Percentiles rank a stretch among this genome's conserved stretches.
phyloP scores from a whole-genome alignment of 2,329 filamentous ascomycete genomes.

The Leptographium galeiforme region DNA sequence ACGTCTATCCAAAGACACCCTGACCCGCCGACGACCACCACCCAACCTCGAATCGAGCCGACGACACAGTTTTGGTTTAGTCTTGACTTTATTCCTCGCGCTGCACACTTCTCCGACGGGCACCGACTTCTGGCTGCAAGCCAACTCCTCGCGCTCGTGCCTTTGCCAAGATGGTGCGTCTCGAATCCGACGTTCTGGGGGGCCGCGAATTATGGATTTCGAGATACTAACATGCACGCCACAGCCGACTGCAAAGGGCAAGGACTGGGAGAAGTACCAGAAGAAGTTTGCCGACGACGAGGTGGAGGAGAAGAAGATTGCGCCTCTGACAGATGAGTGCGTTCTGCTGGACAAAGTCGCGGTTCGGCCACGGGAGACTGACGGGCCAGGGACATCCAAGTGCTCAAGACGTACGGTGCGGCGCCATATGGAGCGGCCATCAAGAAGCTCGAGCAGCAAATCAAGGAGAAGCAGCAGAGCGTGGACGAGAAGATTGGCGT shows the following conservation, averaged over 20 bases:
- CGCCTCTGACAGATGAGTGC: constrained; percentile 89
- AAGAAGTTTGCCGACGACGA: constrained; percentile 97
- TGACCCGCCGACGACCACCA: not conserved
- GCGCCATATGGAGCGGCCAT: constrained; percentile 87
- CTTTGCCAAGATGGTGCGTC: constrained; percentile 1
- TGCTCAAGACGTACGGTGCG: constrained; percentile 96
- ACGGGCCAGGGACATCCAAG: constrained; percentile 77
- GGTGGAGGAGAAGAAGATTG: constrained; percentile 98
- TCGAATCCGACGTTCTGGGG: not conserved
- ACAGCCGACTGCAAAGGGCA: constrained; percentile 87
- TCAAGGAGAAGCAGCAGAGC: constrained; percentile 96
- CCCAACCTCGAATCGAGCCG: not conserved
- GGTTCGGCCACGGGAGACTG: constrained; percentile 8
- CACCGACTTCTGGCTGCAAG: not conserved
- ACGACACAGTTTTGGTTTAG: not conserved
- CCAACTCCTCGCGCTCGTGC: not conserved
- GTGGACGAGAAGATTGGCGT: constrained; percentile 98
- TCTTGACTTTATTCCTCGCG: not conserved
- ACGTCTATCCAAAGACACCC: not conserved
- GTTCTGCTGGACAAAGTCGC: constrained; percentile 18
- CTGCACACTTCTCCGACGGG: not conserved
- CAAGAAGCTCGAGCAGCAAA: constrained; percentile 97
- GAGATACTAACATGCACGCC: constrained; percentile 14
- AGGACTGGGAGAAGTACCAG: constrained; percentile 97
- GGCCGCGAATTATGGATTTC: not conserved